Percentiles rank a stretch among this genome's conserved stretches.
These are phyloP conservation scores for Peronospora tabacina DNA, from an alignment of 352 stramenopile species.

Conservation along the genomic window DNA sequence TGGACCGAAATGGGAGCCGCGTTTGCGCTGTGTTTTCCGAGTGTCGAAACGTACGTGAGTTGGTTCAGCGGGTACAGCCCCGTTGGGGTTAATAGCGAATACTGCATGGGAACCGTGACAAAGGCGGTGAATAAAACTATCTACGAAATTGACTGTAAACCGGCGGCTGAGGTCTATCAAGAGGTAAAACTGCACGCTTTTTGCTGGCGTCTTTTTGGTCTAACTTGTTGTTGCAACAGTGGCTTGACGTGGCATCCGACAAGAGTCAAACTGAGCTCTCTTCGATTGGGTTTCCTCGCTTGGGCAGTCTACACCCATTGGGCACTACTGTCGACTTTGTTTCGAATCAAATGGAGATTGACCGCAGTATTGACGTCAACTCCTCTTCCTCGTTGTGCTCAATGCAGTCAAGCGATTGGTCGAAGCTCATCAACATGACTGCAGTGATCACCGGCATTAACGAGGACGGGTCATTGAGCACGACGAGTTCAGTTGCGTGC, in stretches of 20 bases:
- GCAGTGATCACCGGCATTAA: slow-evolving; percentile 83
- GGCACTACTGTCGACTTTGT: slow-evolving; percentile 77
- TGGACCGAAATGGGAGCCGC: slow-evolving; percentile 77
- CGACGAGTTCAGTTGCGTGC: slow-evolving; percentile 64
- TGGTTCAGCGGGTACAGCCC: slow-evolving; percentile 86
- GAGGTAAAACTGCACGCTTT: slow-evolving; percentile 32
- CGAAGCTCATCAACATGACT: slow-evolving; percentile 79
- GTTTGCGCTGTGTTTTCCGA: slow-evolving; percentile 78
- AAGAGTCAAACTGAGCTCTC: slow-evolving; percentile 65
- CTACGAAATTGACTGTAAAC: slow-evolving; percentile 81
- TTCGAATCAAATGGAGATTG: slow-evolving; percentile 60
- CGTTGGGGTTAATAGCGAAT: slow-evolving; percentile 59
- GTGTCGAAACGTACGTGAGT: slow-evolving; percentile 79
- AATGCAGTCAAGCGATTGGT: slow-evolving; percentile 78
- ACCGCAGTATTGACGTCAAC: slow-evolving; percentile 42
- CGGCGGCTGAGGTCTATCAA: slow-evolving; percentile 74
- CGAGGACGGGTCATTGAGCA: slow-evolving; percentile 71
- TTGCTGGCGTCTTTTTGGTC: background rate
- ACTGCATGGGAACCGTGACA: slow-evolving; percentile 83
- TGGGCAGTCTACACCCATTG: slow-evolving; percentile 77
- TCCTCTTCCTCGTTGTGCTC: slow-evolving; percentile 60
- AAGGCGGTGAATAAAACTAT: slow-evolving; percentile 81
- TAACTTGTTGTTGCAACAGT: slow-evolving; percentile 23
- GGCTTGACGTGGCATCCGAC: slow-evolving; percentile 72
- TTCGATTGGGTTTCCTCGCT: slow-evolving; percentile 67